These are phyloP conservation scores for Aspergillus indologenus DNA, from an alignment of 495 filamentous ascomycete genomes.

Conservation along the genomic window DNA sequence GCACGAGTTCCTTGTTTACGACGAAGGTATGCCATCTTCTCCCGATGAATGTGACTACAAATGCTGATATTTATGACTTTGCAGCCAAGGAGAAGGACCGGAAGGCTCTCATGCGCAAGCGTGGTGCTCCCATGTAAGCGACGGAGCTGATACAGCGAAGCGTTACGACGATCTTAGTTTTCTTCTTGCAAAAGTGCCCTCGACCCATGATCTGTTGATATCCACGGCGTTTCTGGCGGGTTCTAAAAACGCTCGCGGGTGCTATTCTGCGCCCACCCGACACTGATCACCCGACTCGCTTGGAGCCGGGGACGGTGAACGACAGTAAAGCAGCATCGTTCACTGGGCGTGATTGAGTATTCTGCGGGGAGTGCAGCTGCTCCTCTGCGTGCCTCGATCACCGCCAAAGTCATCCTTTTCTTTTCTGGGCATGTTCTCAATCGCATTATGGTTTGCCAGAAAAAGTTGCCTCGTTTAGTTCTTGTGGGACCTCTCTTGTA, in stretches of 20 bases:
- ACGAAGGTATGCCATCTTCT: constrained; percentile 72
- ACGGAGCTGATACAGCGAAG: constrained; percentile 19
- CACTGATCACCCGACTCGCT: constrained; percentile 2
- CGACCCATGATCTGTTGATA: constrained; percentile 39
- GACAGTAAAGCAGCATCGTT: not conserved
- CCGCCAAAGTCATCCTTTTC: not conserved
- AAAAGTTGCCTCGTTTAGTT: constrained; percentile 13
- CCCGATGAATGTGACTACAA: not conserved
- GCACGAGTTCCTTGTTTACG: constrained; percentile 92
- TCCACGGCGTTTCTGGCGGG: constrained; percentile 48
- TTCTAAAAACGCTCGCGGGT: constrained; percentile 39
- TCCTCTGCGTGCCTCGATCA: not conserved
- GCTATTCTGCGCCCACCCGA: constrained; percentile 12
- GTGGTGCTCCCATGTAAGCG: constrained; percentile 37
- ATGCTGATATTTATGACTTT: constrained; percentile 7
- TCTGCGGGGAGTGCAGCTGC: not conserved
- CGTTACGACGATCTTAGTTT: constrained; percentile 14
- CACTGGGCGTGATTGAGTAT: not conserved
- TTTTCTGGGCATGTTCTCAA: constrained; percentile 14
- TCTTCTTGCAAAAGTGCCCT: constrained; percentile 24
- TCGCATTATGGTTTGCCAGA: constrained; percentile 10
- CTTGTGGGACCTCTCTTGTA: constrained; percentile 10
- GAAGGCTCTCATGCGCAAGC: constrained; percentile 65
- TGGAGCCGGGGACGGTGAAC: constrained; percentile 1
- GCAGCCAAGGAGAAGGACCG: constrained; percentile 72